Evolutionary conservation across 2,329 filamentous ascomycete species (phyloP), one percentile per base, ranked within the genome.

Genomic region (Daldinia sp.): DNA sequence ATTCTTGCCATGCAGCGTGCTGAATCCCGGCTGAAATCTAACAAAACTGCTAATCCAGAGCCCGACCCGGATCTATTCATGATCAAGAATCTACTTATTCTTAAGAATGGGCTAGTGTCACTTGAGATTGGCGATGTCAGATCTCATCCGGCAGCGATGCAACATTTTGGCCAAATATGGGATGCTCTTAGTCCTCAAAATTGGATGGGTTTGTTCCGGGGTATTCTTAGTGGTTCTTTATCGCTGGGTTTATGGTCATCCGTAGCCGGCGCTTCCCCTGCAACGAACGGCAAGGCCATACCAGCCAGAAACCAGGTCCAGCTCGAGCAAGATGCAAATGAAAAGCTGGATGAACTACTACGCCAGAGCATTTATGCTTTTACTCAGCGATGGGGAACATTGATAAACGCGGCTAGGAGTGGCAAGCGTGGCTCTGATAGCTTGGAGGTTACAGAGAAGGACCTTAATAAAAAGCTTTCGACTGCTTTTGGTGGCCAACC

Each of bases 71-170:
- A 97, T 69, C 84, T 99, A 3, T 99, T 99, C 78, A 89, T 97
- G 73, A 90, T 99, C 71, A 95, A 94, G 71, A 97, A 99, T 75
- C 85, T 99, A 1, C 89, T 99, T 50, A 90, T 97, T 50, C 86
- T 99, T 52, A 98, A 98, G 77, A 96, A 97, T 74, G 92, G 97
- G 75, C 91, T 99, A 52, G 89, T 99, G 23, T 94, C 94, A 8
- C 93, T 99, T 64, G 95, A 99, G 78, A 97, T 99, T 68, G 94
- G 86, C 52, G 86, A 89, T 68, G 83, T 87, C 13, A 80, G 86
- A 61, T 84, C 83, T 57, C 81, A 84, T 43, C 76, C 78, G 5
- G 74, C 78, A 13, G 78, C 80, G 3, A 83, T 86, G 80, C 85
- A 88, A 69, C 86, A 90, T 70, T 89, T 90, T 70, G 78, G 82